Conservation (phyloP, 768 basidiomycete genomes). For the Xerocomellus amylosporus region DNA sequence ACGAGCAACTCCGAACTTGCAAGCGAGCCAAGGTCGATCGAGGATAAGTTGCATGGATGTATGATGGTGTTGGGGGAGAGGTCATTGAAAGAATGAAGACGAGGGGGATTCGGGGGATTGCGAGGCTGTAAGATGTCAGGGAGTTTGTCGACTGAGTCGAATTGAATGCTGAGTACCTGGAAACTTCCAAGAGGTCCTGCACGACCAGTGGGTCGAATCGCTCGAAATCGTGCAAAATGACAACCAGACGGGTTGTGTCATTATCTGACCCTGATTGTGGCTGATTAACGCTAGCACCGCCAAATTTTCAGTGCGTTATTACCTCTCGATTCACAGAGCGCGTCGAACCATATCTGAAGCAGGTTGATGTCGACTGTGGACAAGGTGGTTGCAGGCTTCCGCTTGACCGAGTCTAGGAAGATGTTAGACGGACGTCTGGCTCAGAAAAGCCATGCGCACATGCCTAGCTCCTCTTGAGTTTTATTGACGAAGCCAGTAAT, state of each 20-base stretch:
- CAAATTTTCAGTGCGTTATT: conserved; percentile 14
- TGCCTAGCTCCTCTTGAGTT: conserved; percentile 31
- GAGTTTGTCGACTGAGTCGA: background rate
- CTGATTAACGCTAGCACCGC: background rate
- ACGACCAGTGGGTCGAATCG: conserved; percentile 60
- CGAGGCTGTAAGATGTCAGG: conserved; percentile 39
- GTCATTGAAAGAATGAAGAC: conserved; percentile 63
- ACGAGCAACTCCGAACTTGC: conserved; percentile 48
- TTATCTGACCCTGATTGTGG: conserved; percentile 13
- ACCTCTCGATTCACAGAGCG: conserved; percentile 40
- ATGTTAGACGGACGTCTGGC: background rate
- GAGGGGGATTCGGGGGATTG: conserved; percentile 53
- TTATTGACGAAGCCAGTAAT: conserved; percentile 51
- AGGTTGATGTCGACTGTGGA: conserved; percentile 61
- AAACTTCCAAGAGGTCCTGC: conserved; percentile 69
- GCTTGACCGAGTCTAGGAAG: conserved; percentile 37
- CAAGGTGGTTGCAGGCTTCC: conserved; percentile 48
- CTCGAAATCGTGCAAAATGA: conserved; percentile 74
- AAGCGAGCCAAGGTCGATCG: conserved; percentile 58
- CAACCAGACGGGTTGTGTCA: conserved; percentile 42
- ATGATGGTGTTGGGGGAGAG: conserved; percentile 54
- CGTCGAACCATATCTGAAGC: conserved; percentile 59
- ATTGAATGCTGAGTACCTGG: conserved; percentile 46
- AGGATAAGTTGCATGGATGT: conserved; percentile 58
- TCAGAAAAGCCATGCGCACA: conserved; percentile 16